phyloP scores from a whole-genome alignment of 148 eudicot species.

The Rhododendron ovatum region DNA sequence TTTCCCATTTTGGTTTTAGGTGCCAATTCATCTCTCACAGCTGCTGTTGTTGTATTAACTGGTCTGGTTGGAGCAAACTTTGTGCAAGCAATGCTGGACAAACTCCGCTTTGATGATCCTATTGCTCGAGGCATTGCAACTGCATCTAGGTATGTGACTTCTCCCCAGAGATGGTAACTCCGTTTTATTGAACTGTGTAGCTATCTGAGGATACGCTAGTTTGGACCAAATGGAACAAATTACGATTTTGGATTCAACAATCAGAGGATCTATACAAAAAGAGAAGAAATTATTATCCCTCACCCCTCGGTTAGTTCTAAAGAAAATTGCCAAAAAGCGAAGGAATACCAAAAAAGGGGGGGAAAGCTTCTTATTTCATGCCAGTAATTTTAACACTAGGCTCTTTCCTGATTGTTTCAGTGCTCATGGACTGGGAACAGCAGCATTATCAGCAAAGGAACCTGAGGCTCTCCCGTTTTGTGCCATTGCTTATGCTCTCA shows the following conservation, averaged over 20 bases:
- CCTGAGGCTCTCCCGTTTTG: conserved; percentile 99
- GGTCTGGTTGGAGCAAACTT: conserved; percentile 97
- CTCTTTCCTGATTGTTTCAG: conserved; percentile 27
- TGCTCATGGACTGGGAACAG: conserved; percentile 98
- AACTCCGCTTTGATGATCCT: conserved; percentile 73
- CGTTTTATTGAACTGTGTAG: neutral
- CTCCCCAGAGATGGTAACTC: neutral
- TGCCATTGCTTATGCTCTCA: conserved; percentile 92
- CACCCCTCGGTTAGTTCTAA: neutral
- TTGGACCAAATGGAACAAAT: neutral
- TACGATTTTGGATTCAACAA: neutral
- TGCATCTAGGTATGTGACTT: conserved; percentile 73
- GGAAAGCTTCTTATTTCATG: neutral
- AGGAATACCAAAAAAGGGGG: neutral
- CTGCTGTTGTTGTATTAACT: conserved; percentile 91
- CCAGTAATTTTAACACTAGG: neutral
- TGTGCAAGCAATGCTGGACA: conserved; percentile 83
- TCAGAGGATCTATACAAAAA: neutral
- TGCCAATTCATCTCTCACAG: conserved; percentile 87
- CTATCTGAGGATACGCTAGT: neutral
- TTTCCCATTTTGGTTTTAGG: conserved; percentile 35
- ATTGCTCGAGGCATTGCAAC: conserved; percentile 98
- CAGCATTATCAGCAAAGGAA: conserved; percentile 96
- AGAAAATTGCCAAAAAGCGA: neutral
- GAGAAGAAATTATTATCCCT: neutral